Conservation (phyloP, 2,329 filamentous ascomycete species). For the Phaeosphaeria sp. region DNA sequence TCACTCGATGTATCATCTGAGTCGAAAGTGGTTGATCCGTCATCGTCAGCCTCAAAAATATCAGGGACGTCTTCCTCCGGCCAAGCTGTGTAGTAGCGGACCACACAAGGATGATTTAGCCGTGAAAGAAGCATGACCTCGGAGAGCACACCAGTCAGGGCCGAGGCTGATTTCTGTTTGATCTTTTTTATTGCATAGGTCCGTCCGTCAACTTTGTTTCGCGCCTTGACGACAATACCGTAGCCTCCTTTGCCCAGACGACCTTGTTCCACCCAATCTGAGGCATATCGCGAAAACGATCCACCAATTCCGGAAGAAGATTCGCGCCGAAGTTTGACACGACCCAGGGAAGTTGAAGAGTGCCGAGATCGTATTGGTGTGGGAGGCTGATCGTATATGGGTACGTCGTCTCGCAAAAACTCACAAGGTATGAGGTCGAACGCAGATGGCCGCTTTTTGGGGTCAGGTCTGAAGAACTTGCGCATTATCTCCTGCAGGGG, state of each 20-base stretch:
- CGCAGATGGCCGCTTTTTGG: conserved; percentile 82
- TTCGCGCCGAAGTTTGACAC: conserved; percentile 43
- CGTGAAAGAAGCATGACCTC: conserved; percentile 90
- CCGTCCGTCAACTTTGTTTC: conserved; percentile 91
- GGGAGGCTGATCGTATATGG: conserved; percentile 46
- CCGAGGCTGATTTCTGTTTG: conserved; percentile 75
- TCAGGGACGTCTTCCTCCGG: conserved; percentile 71
- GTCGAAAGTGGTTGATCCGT: conserved; percentile 36
- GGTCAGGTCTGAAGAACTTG: conserved; percentile 83
- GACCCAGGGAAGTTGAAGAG: conserved; percentile 44
- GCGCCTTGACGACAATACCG: conserved; percentile 92
- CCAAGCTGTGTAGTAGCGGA: conserved; percentile 96
- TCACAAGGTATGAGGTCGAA: conserved; percentile 72
- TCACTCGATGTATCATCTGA: conserved; percentile 32
- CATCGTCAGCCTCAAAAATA: conserved; percentile 47
- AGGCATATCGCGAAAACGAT: conserved; percentile 75
- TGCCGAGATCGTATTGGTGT: conserved; percentile 45
- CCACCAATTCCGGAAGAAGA: conserved; percentile 40
- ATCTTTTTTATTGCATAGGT: conserved; percentile 98
- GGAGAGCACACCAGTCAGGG: conserved; percentile 79
- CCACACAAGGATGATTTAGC: conserved; percentile 85
- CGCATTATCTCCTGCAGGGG: conserved; percentile 80
- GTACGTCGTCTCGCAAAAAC: conserved; percentile 59
- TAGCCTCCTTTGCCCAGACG: conserved; percentile 92
- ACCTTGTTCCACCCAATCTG: conserved; percentile 90